Evolutionary conservation across 768 basidiomycete species (phyloP).

Genomic region (Suillus americanus): DNA sequence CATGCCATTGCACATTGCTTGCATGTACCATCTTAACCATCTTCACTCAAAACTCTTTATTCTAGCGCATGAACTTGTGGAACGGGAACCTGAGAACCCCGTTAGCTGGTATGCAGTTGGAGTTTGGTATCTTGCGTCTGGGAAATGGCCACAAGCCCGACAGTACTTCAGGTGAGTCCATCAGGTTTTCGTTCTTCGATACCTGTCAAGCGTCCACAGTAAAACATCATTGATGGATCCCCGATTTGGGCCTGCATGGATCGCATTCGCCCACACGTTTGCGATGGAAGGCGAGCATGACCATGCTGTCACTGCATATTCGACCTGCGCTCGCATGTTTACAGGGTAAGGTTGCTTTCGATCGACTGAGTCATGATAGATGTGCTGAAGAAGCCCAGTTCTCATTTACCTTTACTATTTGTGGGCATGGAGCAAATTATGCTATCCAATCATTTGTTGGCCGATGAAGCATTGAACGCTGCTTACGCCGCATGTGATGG

Average conservation of each 20-base stretch:
- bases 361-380: background rate
- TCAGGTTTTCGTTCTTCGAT: background rate
- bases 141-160: conserved; percentile 88
- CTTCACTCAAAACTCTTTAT: conserved; percentile 93
- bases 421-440: conserved; percentile 99
- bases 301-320: conserved; percentile 97
- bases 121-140: conserved; percentile 88
- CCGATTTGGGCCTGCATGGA: conserved; percentile 94
- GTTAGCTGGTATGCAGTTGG: conserved; percentile 99
- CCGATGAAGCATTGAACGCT: conserved; percentile 86
- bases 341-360: conserved; percentile 66
- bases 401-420: conserved; percentile 91
- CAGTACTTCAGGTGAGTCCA: conserved; percentile 87
- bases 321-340: conserved; percentile 93
- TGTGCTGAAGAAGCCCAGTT: conserved; percentile 50
- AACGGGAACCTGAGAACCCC: conserved; percentile 88
- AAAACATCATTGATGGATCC: conserved; percentile 98
- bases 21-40: conserved; percentile 95
- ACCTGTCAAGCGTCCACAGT: conserved; percentile 39
- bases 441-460: conserved; percentile 75
- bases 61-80: conserved; percentile 93
- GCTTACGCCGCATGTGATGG: conserved; percentile 78
- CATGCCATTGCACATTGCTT: conserved; percentile 93
- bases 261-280: conserved; percentile 97
- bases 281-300: conserved; percentile 98